These are phyloP conservation scores for Quercus wislizeni DNA, from an alignment of 306 rosid genomes.

Conservation along the genomic window DNA sequence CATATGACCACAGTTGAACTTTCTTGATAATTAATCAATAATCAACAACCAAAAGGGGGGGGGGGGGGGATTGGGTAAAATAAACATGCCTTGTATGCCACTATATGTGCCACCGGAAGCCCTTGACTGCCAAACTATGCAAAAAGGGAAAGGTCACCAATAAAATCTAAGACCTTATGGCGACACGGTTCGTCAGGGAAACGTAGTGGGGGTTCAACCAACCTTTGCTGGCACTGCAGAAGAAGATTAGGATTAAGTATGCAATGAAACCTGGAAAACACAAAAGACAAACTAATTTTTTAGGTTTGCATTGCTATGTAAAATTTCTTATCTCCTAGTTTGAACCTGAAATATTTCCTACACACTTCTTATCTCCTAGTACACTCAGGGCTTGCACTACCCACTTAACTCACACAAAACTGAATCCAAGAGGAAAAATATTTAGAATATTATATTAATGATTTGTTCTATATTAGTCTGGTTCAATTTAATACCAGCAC, in stretches of 20 bases:
- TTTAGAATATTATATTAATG: not conserved
- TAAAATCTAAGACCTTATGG: slow-evolving; percentile 82
- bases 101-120: slow-evolving; percentile 77
- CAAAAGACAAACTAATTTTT: not conserved
- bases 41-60: not conserved
- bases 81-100: slow-evolving; percentile 64
- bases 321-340: not conserved
- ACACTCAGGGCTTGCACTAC: not conserved
- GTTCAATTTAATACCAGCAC: too few species aligned
- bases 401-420: slow-evolving; percentile 5
- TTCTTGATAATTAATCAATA: not conserved
- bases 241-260: slow-evolving; percentile 11
- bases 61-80: not conserved
- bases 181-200: slow-evolving; percentile 83
- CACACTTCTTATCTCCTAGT: not conserved
- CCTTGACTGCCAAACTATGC: slow-evolving; percentile 84
- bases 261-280: not conserved
- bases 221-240: slow-evolving; percentile 58
- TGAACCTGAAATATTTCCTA: not conserved
- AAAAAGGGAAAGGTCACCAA: slow-evolving; percentile 84
- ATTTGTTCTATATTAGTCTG: too few species aligned
- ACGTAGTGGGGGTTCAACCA: slow-evolving; percentile 92
- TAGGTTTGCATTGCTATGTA: slow-evolving; percentile 9
- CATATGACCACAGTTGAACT: not conserved
- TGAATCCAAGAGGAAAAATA: not conserved